Evolutionary conservation across 495 filamentous ascomycete species (phyloP).

Genomic region (Tuber indicum): DNA sequence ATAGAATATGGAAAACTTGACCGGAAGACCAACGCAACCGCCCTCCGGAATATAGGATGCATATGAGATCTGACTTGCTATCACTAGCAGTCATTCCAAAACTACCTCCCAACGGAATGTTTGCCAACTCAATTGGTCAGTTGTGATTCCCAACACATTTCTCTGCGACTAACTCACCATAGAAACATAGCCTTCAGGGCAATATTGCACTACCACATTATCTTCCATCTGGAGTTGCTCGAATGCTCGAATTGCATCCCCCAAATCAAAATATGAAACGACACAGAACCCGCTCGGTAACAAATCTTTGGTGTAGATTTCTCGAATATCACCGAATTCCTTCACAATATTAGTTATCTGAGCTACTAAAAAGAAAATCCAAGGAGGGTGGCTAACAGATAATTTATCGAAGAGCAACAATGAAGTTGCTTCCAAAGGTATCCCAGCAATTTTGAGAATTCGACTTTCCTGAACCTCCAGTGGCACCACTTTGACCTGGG

Average conservation of each 20-base stretch:
- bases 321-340: constrained; percentile 35
- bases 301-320: constrained; percentile 36
- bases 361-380: neutral
- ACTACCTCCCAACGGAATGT: constrained; percentile 17
- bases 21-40: constrained; percentile 5
- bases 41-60: constrained; percentile 27
- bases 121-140: constrained; percentile 29
- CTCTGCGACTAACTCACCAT: constrained; percentile 18
- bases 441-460: constrained; percentile 12
- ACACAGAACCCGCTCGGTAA: constrained; percentile 30
- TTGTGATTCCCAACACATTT: neutral
- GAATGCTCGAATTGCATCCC: constrained; percentile 31
- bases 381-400: constrained; percentile 10
- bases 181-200: constrained; percentile 32
- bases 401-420: constrained; percentile 14
- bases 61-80: constrained; percentile 22
- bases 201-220: constrained; percentile 30
- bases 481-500: neutral
- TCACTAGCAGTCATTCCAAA: constrained; percentile 4
- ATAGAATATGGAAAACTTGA: constrained; percentile 28
- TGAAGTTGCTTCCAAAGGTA: constrained; percentile 12
- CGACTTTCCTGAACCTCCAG: constrained; percentile 1
- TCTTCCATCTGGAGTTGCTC: constrained; percentile 26
- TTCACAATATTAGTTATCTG: neutral
- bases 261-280: constrained; percentile 36